These are phyloP conservation scores for Ophiosphaerella herpotricha DNA, from an alignment of 2,329 filamentous ascomycete species.

Conservation along the genomic window DNA sequence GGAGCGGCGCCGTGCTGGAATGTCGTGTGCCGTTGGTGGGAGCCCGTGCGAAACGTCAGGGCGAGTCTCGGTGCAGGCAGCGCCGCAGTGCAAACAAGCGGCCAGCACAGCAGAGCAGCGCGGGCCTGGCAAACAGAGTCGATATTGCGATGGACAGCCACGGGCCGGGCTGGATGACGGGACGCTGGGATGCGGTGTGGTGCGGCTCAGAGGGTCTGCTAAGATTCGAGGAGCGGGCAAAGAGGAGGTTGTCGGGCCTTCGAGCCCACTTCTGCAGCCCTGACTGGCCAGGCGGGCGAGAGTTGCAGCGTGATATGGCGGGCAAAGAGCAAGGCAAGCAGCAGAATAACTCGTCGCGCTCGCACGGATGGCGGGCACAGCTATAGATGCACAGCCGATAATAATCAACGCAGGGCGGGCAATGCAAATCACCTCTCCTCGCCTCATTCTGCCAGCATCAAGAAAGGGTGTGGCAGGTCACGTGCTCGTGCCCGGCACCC, in stretches of 20 bases:
- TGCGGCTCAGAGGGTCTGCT: constrained; percentile 21
- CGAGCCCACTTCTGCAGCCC: constrained; percentile 27
- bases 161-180: constrained; percentile 21
- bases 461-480: constrained; percentile 16
- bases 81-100: constrained; percentile 12
- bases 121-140: constrained; percentile 11
- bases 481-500: constrained; percentile 7
- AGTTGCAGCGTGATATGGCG: constrained; percentile 27
- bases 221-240: constrained; percentile 28
- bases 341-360: not conserved
- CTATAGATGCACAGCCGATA: too few species aligned
- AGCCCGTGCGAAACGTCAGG: constrained; percentile 38
- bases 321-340: constrained; percentile 1
- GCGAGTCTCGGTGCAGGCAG: constrained; percentile 22
- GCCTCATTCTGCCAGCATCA: constrained; percentile 19
- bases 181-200: constrained; percentile 12
- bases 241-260: constrained; percentile 30
- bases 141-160: constrained; percentile 16
- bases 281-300: constrained; percentile 29
- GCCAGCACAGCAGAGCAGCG: constrained; percentile 15
- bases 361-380: too few species aligned
- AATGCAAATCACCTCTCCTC: constrained; percentile 2
- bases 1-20: constrained; percentile 21
- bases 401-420: not conserved
- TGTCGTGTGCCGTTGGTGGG: constrained; percentile 44